Percentiles rank a stretch among this genome's conserved stretches.
Evolutionary conservation across 2,329 filamentous ascomycete genomes (phyloP).

Genomic region (Neopestalotiopsis rosae): DNA sequence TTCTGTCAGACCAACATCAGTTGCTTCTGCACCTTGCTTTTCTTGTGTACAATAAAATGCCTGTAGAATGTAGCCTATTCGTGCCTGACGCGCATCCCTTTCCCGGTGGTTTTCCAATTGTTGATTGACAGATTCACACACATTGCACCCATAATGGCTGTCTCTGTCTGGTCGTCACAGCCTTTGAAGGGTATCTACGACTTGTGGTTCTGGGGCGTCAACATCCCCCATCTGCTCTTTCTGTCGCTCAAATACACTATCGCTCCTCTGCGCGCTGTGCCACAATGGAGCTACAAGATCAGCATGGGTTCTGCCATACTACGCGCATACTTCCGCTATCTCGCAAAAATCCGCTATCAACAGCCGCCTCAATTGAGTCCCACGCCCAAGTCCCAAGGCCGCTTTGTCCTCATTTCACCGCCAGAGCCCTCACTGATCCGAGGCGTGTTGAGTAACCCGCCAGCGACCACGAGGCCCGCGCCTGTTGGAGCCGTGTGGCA

Average conservation of each 20-base stretch:
- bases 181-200: slow-evolving; percentile 22
- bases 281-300: slow-evolving; percentile 22
- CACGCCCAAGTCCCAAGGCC: slow-evolving; percentile 18
- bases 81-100: no score
- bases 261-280: slow-evolving; percentile 24
- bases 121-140: not conserved
- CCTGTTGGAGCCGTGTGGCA: slow-evolving; percentile 25
- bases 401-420: slow-evolving; percentile 23
- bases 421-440: slow-evolving; percentile 14
- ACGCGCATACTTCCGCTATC: slow-evolving; percentile 20
- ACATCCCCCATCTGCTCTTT: slow-evolving; percentile 14
- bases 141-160: slow-evolving; percentile 16
- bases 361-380: slow-evolving; percentile 20
- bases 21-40: no score
- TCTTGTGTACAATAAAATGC: no score
- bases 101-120: no score
- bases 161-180: slow-evolving; percentile 20
- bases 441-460: slow-evolving; percentile 20
- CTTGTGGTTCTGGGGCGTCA: slow-evolving; percentile 6
- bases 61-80: no score
- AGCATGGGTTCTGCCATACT: slow-evolving; percentile 20
- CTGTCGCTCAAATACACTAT: slow-evolving; percentile 23
- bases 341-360: slow-evolving; percentile 20
- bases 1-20: no score
- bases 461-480: slow-evolving; percentile 20